Conservation (phyloP, 2,329 filamentous ascomycete genomes). For the Trichoderma sp. region DNA sequence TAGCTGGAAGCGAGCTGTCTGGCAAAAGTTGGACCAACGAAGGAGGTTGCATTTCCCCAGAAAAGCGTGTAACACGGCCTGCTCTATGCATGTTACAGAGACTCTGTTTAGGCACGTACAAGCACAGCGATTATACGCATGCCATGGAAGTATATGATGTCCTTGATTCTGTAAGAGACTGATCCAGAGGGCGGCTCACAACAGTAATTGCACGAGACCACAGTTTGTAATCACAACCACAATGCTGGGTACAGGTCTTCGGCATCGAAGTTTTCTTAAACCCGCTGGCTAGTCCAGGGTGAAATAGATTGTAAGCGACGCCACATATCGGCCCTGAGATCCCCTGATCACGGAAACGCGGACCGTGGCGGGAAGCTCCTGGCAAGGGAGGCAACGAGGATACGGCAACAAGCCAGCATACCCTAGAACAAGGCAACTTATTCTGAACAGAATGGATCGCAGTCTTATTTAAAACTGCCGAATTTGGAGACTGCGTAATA, state of each 20-base stretch:
- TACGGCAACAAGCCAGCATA: background rate
- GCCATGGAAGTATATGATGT: background rate
- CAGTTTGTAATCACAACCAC: background rate
- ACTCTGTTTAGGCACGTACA: background rate
- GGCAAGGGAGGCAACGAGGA: too few species aligned
- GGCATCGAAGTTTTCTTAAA: background rate
- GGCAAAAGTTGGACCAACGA: background rate
- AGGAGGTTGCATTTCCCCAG: slow-evolving; percentile 11
- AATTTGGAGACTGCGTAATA: background rate
- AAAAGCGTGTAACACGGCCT: background rate
- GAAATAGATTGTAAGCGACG: background rate
- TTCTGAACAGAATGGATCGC: background rate
- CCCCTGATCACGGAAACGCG: slow-evolving; percentile 1
- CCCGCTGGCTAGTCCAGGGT: background rate
- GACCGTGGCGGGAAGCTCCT: slow-evolving; percentile 3
- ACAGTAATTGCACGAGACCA: background rate
- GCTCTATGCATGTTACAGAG: background rate
- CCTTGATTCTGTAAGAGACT: background rate
- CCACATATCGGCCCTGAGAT: background rate
- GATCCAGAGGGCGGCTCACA: background rate
- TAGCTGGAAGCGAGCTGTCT: slow-evolving; percentile 1
- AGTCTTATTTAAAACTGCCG: background rate
- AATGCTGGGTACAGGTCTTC: background rate
- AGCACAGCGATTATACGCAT: background rate
- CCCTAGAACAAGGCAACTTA: background rate